Conservation (phyloP, 441 rosid species). For the Aleurites moluccanus region DNA sequence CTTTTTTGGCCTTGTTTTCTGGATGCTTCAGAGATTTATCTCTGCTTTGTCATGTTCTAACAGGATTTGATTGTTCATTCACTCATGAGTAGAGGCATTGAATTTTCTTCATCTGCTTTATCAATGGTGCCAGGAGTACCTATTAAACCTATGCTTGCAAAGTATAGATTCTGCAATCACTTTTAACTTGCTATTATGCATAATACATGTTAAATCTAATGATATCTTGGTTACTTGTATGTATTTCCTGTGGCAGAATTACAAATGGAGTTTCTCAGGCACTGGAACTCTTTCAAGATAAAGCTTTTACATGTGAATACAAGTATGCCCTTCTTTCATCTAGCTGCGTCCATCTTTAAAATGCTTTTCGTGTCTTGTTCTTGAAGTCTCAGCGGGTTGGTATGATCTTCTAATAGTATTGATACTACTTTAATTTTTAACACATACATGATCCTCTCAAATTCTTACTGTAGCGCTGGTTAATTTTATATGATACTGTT, state of each 20-base stretch:
- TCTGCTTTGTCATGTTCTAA: conserved; percentile 20
- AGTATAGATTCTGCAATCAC: conserved; percentile 39
- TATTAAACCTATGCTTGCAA: conserved; percentile 93
- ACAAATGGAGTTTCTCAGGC: conserved; percentile 69
- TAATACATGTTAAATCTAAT: conserved; percentile 11
- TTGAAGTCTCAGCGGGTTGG: conserved; percentile 5
- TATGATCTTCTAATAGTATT: neutral
- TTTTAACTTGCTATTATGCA: conserved; percentile 16
- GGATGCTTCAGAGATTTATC: neutral
- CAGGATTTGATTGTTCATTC: conserved; percentile 80
- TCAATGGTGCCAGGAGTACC: conserved; percentile 87
- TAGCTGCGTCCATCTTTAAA: conserved; percentile 1
- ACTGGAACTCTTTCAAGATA: conserved; percentile 54
- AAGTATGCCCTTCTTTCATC: conserved; percentile 50
- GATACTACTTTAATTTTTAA: neutral
- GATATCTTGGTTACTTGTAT: conserved; percentile 22
- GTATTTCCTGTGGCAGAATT: conserved; percentile 46
- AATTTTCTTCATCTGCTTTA: conserved; percentile 65
- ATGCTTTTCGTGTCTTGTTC: conserved; percentile 6
- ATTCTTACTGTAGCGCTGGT: neutral
- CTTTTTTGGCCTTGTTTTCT: conserved; percentile 10
- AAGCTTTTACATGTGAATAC: conserved; percentile 84
- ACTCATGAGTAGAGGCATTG: conserved; percentile 59
- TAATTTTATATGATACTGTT: neutral
- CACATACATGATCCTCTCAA: neutral